Percentiles rank a stretch among this genome's conserved stretches.
Conservation (phyloP, 1,284 basidiomycete species). For the Cystobasidium sp. region DNA sequence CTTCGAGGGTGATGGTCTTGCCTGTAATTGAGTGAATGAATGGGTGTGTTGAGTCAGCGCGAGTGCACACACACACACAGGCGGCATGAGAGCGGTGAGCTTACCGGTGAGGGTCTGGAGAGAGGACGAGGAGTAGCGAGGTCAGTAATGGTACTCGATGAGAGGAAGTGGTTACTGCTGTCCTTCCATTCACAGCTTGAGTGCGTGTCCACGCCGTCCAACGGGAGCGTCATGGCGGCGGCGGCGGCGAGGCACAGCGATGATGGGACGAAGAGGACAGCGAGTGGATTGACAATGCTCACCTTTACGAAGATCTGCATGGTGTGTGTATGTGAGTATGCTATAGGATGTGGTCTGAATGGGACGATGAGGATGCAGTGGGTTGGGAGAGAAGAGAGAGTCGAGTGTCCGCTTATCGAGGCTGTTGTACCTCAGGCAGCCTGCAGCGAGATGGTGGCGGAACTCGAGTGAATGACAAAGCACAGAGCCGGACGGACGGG, state of each 20-base stretch:
- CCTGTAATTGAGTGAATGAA: constrained; percentile 50
- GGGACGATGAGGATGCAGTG: neutral
- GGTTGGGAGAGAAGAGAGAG: constrained; percentile 29
- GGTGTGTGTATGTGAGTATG: constrained; percentile 17
- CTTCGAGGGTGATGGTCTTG: constrained; percentile 65
- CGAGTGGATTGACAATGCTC: neutral
- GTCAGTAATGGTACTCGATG: neutral
- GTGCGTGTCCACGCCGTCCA: neutral
- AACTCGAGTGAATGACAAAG: neutral
- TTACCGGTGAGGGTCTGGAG: constrained; percentile 42
- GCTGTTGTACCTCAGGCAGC: neutral
- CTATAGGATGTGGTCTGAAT: neutral
- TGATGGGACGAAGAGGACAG: constrained; percentile 2
- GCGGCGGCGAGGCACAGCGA: constrained; percentile 1
- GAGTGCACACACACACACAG: neutral
- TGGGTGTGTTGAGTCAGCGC: constrained; percentile 18
- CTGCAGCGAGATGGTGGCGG: neutral
- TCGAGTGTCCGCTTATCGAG: constrained; percentile 5
- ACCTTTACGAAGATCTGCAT: constrained; percentile 44
- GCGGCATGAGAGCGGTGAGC: neutral
- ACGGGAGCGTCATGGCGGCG: neutral
- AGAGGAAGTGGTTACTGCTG: neutral
- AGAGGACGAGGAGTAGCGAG: neutral
- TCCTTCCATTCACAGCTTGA: neutral
- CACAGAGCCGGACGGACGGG: neutral